Conservation (phyloP, 176 grass and related monocot genomes). For the Themeda triandra region DNA sequence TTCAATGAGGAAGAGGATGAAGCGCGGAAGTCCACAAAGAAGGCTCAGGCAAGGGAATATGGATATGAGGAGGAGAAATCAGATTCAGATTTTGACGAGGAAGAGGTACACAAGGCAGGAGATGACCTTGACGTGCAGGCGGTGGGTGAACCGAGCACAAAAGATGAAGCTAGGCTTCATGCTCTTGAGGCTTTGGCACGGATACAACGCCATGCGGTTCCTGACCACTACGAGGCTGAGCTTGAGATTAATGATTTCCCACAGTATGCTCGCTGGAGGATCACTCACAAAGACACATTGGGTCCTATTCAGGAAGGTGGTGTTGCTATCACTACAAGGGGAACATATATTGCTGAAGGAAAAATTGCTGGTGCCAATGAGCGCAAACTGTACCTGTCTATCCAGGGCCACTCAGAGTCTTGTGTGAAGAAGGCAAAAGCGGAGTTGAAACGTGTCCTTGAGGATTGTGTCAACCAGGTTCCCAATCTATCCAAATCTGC, state of each 20-base stretch:
- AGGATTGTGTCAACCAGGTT: conserved; percentile 72
- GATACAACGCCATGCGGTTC: conserved; percentile 83
- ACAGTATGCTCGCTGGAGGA: conserved; percentile 87
- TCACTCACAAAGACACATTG: conserved; percentile 94
- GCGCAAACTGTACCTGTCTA: conserved; percentile 89
- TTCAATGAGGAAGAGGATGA: conserved; percentile 98
- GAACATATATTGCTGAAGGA: conserved; percentile 71
- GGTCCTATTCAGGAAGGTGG: conserved; percentile 84
- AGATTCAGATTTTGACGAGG: conserved; percentile 91
- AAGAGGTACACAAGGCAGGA: conserved; percentile 63
- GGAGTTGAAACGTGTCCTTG: conserved; percentile 85
- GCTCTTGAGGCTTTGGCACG: conserved; percentile 81
- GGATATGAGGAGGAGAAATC: conserved; percentile 91
- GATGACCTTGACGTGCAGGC: conserved; percentile 32
- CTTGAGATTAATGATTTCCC: conserved; percentile 96
- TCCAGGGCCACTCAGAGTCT: conserved; percentile 71
- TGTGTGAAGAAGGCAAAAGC: conserved; percentile 91
- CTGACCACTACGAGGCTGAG: conserved; percentile 90
- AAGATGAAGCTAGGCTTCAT: conserved; percentile 66
- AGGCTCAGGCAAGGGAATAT: conserved; percentile 90
- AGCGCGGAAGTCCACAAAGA: conserved; percentile 72
- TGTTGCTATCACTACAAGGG: conserved; percentile 80
- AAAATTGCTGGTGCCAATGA: conserved; percentile 75
- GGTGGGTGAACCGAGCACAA: conserved; percentile 10
- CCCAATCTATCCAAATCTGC: conserved; percentile 71